These are phyloP conservation scores for Galeopsis tetrahit DNA, from an alignment of 257 asterid genomes.

Conservation along the genomic window DNA sequence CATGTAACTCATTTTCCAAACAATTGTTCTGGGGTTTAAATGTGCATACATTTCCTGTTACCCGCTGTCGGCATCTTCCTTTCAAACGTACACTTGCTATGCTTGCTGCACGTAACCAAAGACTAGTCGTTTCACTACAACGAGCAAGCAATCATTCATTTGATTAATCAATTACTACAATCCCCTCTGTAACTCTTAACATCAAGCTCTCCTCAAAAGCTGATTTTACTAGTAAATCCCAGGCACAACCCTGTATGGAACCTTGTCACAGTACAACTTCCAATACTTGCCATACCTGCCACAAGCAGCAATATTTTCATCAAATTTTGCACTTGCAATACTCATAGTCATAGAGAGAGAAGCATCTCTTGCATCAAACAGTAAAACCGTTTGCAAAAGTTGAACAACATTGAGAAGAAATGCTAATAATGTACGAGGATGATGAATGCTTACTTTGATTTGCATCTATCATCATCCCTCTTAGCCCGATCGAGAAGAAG, in stretches of 20 bases:
- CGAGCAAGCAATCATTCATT: too few relatives aligned
- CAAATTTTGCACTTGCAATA: background rate
- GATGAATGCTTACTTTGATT: conserved; percentile 71
- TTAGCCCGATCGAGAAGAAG: conserved; percentile 93
- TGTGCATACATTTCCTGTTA: too few relatives aligned
- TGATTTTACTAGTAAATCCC: conserved; percentile 60
- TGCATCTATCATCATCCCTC: conserved; percentile 95
- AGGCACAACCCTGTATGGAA: conserved; percentile 70
- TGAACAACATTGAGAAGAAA: background rate
- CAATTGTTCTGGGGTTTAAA: too few relatives aligned
- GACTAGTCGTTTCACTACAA: too few relatives aligned
- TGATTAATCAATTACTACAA: background rate
- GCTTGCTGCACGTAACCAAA: too few relatives aligned
- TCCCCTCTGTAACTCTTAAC: background rate
- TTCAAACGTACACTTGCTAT: too few relatives aligned
- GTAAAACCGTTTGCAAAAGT: background rate
- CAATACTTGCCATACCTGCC: conserved; percentile 93
- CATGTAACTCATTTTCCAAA: too few relatives aligned
- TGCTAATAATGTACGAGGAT: background rate
- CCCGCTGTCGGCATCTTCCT: too few relatives aligned
- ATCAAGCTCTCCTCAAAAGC: background rate
- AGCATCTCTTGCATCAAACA: background rate
- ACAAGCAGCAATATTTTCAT: conserved; percentile 26
- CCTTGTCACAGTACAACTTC: conserved; percentile 92
- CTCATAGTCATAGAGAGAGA: background rate